phyloP scores from a whole-genome alignment of 495 filamentous ascomycete genomes.

The Pyrenopolyporus hunteri region DNA sequence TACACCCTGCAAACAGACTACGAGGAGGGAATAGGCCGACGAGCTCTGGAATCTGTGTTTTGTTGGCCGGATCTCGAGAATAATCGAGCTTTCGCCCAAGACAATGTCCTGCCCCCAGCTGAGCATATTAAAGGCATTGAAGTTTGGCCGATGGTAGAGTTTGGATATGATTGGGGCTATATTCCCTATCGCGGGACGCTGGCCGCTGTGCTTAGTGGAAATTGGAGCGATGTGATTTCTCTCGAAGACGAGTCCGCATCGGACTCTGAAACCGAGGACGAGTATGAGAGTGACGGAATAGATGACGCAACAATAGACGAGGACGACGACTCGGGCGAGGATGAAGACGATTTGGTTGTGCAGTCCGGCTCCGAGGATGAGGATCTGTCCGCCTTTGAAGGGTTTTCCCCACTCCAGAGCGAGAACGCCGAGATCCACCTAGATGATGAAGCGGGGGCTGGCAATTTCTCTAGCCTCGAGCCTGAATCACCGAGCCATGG shows the following conservation, averaged over 20 bases:
- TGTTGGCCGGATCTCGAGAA: slow-evolving; percentile 47
- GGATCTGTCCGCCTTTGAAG: slow-evolving; percentile 21
- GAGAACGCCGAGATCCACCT: slow-evolving; percentile 6
- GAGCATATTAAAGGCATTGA: not conserved
- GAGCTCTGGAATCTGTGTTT: slow-evolving; percentile 31
- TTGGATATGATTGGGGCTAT: slow-evolving; percentile 9
- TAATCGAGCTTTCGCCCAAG: slow-evolving; percentile 7
- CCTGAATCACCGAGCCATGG: slow-evolving; percentile 17
- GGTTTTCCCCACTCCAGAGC: slow-evolving; percentile 34
- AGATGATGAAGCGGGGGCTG: not conserved
- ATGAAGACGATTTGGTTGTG: slow-evolving; percentile 34
- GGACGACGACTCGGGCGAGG: slow-evolving; percentile 13
- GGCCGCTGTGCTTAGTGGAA: no score
- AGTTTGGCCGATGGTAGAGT: slow-evolving; percentile 42
- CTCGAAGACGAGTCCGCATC: not conserved
- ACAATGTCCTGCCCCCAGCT: not conserved
- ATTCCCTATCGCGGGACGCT: slow-evolving; percentile 1
- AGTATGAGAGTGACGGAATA: slow-evolving; percentile 37
- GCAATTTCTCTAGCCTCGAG: slow-evolving; percentile 23
- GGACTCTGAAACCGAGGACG: slow-evolving; percentile 23
- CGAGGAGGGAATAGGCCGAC: slow-evolving; percentile 5
- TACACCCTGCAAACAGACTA: slow-evolving; percentile 18
- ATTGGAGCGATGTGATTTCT: no score
- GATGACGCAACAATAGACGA: slow-evolving; percentile 32
- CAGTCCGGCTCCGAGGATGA: slow-evolving; percentile 33